Evolutionary conservation across 2,329 filamentous ascomycete genomes (phyloP).

Genomic region (Alternaria triticimaculans): DNA sequence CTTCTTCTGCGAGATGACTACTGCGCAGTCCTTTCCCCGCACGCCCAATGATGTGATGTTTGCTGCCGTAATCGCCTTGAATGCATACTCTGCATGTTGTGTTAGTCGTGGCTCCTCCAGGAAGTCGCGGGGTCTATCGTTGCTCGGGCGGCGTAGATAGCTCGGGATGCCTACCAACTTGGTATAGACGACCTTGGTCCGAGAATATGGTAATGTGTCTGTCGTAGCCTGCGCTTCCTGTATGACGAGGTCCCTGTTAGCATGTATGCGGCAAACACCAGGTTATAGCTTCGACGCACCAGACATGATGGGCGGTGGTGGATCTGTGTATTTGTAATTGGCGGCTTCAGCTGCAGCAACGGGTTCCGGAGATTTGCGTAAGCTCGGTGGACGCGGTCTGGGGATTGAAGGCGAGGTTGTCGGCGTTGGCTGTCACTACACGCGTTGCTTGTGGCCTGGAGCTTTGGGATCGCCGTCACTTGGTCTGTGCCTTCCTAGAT

Average conservation of each 20-base stretch:
- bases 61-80: conserved; percentile 99
- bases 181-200: conserved; percentile 95
- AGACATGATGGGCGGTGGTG: conserved; percentile 48
- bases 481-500: conserved; percentile 25
- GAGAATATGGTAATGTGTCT: conserved; percentile 99
- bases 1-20: conserved; percentile 99
- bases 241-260: conserved; percentile 38
- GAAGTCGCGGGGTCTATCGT: not conserved
- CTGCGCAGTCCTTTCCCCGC: conserved; percentile 94
- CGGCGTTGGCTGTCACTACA: conserved; percentile 33
- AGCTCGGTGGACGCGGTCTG: conserved; percentile 32
- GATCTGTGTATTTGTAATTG: conserved; percentile 25
- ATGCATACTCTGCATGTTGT: conserved; percentile 84
- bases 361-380: conserved; percentile 38
- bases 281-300: conserved; percentile 40
- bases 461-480: conserved; percentile 33
- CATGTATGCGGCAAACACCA: conserved; percentile 25
- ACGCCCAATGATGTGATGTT: conserved; percentile 99
- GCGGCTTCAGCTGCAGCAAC: conserved; percentile 37
- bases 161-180: conserved; percentile 80
- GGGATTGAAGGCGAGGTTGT: conserved; percentile 31
- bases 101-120: conserved; percentile 7
- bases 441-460: conserved; percentile 46
- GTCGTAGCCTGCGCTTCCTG: conserved; percentile 75
- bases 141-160: not conserved